These are phyloP conservation scores for Xylaria sp. DNA, from an alignment of 2,329 filamentous ascomycete genomes.

Conservation along the genomic window DNA sequence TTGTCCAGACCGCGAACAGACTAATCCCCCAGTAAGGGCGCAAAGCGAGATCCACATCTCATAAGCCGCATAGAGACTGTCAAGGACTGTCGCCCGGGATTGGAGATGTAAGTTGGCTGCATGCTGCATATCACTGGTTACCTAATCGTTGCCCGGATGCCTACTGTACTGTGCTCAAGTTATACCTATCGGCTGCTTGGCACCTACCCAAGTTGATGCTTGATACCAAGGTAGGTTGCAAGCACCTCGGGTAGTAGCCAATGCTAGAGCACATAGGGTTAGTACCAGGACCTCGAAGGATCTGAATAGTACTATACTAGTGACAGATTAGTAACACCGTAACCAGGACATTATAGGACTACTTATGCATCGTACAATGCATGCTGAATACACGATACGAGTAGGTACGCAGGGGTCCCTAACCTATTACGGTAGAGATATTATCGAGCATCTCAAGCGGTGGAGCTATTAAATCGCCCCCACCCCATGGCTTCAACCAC, in stretches of 20 bases:
- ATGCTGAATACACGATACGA: background rate
- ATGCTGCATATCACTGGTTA: background rate
- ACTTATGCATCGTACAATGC: background rate
- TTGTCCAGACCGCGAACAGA: slow-evolving; percentile 30
- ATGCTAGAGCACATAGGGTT: background rate
- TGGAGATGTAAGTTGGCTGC: slow-evolving; percentile 22
- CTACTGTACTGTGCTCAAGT: background rate
- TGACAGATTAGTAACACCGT: background rate
- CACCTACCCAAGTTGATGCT: background rate
- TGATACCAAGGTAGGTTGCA: no score
- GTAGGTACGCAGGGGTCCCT: background rate
- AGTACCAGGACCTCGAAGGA: background rate
- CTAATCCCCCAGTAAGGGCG: slow-evolving; percentile 7
- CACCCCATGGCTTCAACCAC: background rate
- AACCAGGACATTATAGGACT: background rate
- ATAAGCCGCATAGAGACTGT: slow-evolving; percentile 36
- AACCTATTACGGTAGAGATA: background rate
- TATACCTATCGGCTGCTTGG: background rate
- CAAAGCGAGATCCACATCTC: slow-evolving; percentile 29
- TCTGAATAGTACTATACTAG: background rate
- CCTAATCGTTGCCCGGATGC: background rate
- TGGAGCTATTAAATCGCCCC: background rate
- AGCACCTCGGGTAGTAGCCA: background rate
- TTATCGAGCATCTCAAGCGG: no score
- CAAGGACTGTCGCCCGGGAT: slow-evolving; percentile 25